Conservation (phyloP, 1,139 yeast genomes). For the Taphrina wiesneri region DNA sequence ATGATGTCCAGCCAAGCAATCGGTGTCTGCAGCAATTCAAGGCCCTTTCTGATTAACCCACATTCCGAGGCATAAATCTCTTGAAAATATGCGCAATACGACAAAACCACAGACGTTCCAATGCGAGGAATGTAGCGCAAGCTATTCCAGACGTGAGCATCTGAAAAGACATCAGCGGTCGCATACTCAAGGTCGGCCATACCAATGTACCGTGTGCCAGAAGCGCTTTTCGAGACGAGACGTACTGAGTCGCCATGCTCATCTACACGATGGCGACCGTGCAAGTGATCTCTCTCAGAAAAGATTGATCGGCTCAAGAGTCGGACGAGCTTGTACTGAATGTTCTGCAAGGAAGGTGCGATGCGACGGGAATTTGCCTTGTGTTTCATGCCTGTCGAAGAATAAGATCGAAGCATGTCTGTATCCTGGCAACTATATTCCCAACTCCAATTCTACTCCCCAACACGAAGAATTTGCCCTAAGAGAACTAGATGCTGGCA, state of each 20-base stretch:
- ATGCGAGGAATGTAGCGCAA: background rate
- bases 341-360: constrained; percentile 1
- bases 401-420: background rate
- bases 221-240: background rate
- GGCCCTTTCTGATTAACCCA: no score
- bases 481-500: background rate
- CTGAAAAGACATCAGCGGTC: background rate
- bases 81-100: background rate
- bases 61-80: no score
- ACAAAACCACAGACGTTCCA: background rate
- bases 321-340: background rate
- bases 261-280: background rate
- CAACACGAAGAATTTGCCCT: background rate
- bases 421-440: background rate
- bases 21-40: no score
- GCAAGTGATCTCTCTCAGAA: background rate
- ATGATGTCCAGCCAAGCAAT: no score
- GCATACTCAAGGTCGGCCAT: background rate
- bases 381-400: background rate
- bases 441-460: background rate
- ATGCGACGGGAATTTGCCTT: background rate
- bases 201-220: background rate
- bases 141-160: background rate
- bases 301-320: background rate
- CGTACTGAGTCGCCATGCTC: background rate